Percentiles rank a stretch among this genome's conserved stretches.
Evolutionary conservation across 78 protist genomes (phyloP).

Genomic region (Dictyostelium brefeldianum): DNA sequence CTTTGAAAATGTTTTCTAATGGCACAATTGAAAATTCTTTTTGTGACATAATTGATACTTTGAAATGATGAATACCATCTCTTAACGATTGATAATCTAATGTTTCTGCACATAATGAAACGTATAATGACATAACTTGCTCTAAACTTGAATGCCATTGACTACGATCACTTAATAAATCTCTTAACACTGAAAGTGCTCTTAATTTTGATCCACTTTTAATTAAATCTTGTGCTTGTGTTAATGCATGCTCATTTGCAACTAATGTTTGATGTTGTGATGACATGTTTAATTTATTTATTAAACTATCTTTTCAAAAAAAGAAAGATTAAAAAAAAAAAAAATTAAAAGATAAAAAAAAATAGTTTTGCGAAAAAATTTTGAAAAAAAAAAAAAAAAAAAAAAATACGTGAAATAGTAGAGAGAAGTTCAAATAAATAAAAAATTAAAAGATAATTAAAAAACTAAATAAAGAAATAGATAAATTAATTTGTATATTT

Average conservation of each 20-base stretch:
- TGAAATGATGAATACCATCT: conserved; percentile 84
- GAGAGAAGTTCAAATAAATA: neutral
- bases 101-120: conserved; percentile 44
- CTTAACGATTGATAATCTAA: conserved; percentile 39
- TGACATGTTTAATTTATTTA: neutral
- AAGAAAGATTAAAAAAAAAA: neutral
- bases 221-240: conserved; percentile 29
- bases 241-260: conserved; percentile 14
- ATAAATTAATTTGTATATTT: no score
- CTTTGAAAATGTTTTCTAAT: conserved; percentile 65
- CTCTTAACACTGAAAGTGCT: conserved; percentile 39
- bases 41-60: conserved; percentile 64
- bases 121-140: conserved; percentile 50
- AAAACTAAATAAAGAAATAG: neutral
- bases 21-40: conserved; percentile 48
- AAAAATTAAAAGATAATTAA: no score
- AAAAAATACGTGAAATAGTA: neutral
- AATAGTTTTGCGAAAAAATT: neutral
- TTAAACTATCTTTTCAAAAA: neutral
- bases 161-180: conserved; percentile 39
- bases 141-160: conserved; percentile 65
- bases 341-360: neutral
- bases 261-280: no score
- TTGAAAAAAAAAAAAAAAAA: neutral
- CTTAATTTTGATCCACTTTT: conserved; percentile 35